phyloP scores from a whole-genome alignment of 768 basidiomycete species.

The Dictyophora rubrovolvata region DNA sequence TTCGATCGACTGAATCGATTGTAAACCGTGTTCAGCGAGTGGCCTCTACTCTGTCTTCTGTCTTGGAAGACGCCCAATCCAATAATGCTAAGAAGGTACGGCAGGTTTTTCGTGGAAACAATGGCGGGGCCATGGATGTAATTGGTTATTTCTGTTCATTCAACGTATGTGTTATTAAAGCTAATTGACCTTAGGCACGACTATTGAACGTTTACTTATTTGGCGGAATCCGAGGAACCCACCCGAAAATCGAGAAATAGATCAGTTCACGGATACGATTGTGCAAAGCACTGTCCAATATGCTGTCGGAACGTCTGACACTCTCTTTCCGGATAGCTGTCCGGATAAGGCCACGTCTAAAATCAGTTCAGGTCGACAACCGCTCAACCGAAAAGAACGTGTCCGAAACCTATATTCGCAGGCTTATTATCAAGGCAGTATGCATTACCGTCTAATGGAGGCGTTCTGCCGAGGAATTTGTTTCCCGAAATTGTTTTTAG shows the following conservation, averaged over 20 bases:
- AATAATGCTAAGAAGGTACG: conserved; percentile 7
- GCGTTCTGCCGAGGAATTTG: conserved; percentile 50
- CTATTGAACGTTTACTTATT: conserved; percentile 4
- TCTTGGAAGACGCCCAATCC: conserved; percentile 7
- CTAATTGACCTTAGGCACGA: not conserved
- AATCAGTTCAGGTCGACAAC: not conserved
- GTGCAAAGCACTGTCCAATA: conserved; percentile 71
- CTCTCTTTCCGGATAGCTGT: conserved; percentile 25
- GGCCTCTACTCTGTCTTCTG: not conserved
- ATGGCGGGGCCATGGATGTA: conserved; percentile 11
- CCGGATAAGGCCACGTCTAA: conserved; percentile 16
- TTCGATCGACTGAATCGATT: not conserved
- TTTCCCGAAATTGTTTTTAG: conserved; percentile 68
- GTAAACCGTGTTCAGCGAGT: conserved; percentile 1
- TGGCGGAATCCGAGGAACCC: not conserved
- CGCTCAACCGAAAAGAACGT: not conserved
- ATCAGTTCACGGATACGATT: conserved; percentile 53
- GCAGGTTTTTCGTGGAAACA: not conserved
- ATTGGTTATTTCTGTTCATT: conserved; percentile 2
- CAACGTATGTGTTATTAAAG: not conserved
- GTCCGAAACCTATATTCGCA: conserved; percentile 45
- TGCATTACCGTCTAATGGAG: conserved; percentile 52
- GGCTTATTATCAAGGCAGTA: conserved; percentile 50
- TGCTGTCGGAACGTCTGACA: conserved; percentile 51
- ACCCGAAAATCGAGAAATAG: conserved; percentile 34